Evolutionary conservation across 495 filamentous ascomycete genomes (phyloP).

Genomic region (Podospora comata): DNA sequence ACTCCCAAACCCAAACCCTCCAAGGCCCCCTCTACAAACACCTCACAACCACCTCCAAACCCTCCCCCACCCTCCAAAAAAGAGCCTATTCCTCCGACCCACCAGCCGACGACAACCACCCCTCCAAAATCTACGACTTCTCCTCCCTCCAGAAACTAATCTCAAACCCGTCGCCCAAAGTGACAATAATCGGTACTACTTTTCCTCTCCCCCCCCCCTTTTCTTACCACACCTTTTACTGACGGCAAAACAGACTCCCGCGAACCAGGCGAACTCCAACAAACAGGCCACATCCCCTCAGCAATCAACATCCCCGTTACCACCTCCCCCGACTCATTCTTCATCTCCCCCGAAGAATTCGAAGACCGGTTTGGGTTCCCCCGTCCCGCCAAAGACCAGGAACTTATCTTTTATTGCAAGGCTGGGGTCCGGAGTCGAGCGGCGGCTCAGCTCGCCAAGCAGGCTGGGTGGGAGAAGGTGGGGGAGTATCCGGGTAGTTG

Average conservation of each 20-base stretch:
- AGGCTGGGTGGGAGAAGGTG: conserved; percentile 69
- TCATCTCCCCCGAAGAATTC: conserved; percentile 73
- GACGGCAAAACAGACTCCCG: conserved; percentile 61
- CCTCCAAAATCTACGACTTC: neutral
- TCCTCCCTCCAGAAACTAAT: conserved; percentile 1
- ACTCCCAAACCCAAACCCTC: too few species aligned
- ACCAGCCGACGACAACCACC: neutral
- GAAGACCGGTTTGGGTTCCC: conserved; percentile 65
- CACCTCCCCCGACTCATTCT: conserved; percentile 71
- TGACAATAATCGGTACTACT: conserved; percentile 19
- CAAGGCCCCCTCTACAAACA: neutral
- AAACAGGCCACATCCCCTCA: conserved; percentile 71
- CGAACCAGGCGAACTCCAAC: conserved; percentile 71
- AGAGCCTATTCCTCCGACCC: neutral
- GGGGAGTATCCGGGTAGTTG: conserved; percentile 87
- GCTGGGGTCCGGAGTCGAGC: conserved; percentile 77
- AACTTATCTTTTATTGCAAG: conserved; percentile 89
- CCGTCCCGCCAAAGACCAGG: conserved; percentile 52
- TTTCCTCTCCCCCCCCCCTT: neutral
- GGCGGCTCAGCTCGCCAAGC: conserved; percentile 75
- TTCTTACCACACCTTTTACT: too few species aligned
- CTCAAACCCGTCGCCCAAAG: neutral
- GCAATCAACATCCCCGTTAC: conserved; percentile 77
- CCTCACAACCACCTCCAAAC: neutral
- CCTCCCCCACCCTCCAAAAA: neutral